These are phyloP conservation scores for Graphiopsis chlorocephala DNA, from an alignment of 2,329 filamentous ascomycete species.

Conservation along the genomic window DNA sequence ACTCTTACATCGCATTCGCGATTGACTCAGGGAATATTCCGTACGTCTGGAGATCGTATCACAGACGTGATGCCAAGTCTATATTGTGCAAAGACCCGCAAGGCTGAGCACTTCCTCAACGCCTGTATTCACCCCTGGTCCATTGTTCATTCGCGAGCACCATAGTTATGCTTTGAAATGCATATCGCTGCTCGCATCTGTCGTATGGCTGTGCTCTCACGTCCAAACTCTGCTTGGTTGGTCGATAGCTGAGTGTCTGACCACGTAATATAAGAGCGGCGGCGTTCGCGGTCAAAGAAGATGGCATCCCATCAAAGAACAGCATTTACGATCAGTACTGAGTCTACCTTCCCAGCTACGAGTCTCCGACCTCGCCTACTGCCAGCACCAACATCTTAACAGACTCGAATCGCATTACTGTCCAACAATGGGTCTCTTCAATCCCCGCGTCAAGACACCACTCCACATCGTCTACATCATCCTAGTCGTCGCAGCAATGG, in stretches of 20 bases:
- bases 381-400: not conserved
- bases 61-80: not conserved
- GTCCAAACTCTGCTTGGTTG: not conserved
- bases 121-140: not conserved
- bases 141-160: not conserved
- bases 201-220: not conserved
- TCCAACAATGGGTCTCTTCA: not conserved
- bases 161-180: not conserved
- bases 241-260: not conserved
- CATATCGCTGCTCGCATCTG: not conserved
- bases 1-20: not conserved
- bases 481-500: conserved; percentile 17
- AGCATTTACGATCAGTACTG: not conserved
- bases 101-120: not conserved
- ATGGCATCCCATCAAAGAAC: not conserved
- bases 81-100: not conserved
- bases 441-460: conserved; percentile 18
- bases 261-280: not conserved
- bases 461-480: conserved; percentile 19
- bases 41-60: not conserved
- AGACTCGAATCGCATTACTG: not conserved
- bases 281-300: not conserved
- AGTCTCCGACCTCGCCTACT: not conserved
- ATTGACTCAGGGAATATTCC: not conserved
- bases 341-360: not conserved